A percentile compares a stretch with the other conserved stretches of the same genome.
Conservation (phyloP, 2,329 filamentous ascomycete genomes). For the Pseudonectria buxi region DNA sequence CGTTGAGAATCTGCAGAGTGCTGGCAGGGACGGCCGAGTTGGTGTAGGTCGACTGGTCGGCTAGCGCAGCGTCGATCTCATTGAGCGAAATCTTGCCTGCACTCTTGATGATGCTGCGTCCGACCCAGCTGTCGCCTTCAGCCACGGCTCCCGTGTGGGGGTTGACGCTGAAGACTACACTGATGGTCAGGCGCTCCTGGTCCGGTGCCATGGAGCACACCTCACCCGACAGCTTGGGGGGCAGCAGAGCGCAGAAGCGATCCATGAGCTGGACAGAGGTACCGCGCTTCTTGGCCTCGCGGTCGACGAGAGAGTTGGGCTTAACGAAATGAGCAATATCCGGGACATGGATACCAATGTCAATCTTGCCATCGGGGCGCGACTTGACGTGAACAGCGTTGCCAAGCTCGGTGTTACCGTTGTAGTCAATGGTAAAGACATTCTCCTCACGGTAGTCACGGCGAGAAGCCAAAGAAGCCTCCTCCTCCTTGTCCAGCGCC, state of each 20-base stretch:
- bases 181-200: slow-evolving; percentile 86
- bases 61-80: slow-evolving; percentile 77
- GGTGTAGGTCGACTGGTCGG: slow-evolving; percentile 53
- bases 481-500: slow-evolving; percentile 78
- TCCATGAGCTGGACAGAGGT: slow-evolving; percentile 94
- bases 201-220: slow-evolving; percentile 81
- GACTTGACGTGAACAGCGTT: slow-evolving; percentile 90
- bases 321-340: slow-evolving; percentile 98
- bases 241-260: slow-evolving; percentile 79
- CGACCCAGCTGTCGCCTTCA: slow-evolving; percentile 88
- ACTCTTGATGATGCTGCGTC: slow-evolving; percentile 90
- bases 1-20: slow-evolving; percentile 74
- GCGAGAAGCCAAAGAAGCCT: slow-evolving; percentile 63
- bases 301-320: slow-evolving; percentile 87
- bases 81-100: slow-evolving; percentile 76
- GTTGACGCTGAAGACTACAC: slow-evolving; percentile 88
- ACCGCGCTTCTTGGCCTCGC: slow-evolving; percentile 95
- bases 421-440: slow-evolving; percentile 87
- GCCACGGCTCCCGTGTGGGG: slow-evolving; percentile 68
- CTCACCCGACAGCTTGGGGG: slow-evolving; percentile 75
- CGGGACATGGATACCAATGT: slow-evolving; percentile 91
- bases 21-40: slow-evolving; percentile 62
- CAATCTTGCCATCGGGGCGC: slow-evolving; percentile 74
- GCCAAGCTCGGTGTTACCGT: slow-evolving; percentile 79
- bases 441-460: slow-evolving; percentile 87